Evolutionary conservation across 208 protist species (phyloP), one percentile per base, ranked within the genome.

Genomic region (Trypanosoma caninum): DNA sequence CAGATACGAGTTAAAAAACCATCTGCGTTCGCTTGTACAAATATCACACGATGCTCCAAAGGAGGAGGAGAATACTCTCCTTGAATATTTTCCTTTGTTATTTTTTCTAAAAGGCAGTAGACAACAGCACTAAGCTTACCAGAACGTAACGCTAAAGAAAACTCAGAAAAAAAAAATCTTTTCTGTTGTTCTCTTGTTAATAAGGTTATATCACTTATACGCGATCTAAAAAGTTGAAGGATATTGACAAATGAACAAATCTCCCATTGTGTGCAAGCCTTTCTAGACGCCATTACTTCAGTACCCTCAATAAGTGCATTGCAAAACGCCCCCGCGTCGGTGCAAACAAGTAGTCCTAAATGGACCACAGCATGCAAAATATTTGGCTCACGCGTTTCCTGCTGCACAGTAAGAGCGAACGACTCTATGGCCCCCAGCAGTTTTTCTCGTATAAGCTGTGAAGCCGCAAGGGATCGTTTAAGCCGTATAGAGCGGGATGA

Each of bases 61-160:
- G 60, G 42, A 16, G 72, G 65, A 41, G 72, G 65, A 25, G 4
- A 60, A 51, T 69, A 78, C 2, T 20, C 16, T 18, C 48, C 57
- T 33, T 65, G 44, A 23, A 58, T 10, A 20, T 14, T 28, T 33
- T 67, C 56, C 25, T 34, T 59, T 22, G 33, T 42, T 31, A 41
- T 27, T 63, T 51, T 57, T 57, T 72, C 57, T 46, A 82, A 47
- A 42, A 84, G 65, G 44, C 72, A 79, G 18, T 59, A 57, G 16
- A 87, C 54, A 28, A 92, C 42, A 45, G 71, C 55, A 44, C 76
- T 82, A 20, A 92, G 52, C 23, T 62, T 73, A 30, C 73, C 79
- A 59, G 78, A 86, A 30, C 74, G 74, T 57, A 92, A 35, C 8
- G 85, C 72, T 25, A 92, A 58, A 16, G 69, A 74, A 41, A 89